Percentiles rank a stretch among this genome's conserved stretches.
Evolutionary conservation across 2,329 filamentous ascomycete genomes (phyloP).

Genomic region (Paecilomyces formosus): DNA sequence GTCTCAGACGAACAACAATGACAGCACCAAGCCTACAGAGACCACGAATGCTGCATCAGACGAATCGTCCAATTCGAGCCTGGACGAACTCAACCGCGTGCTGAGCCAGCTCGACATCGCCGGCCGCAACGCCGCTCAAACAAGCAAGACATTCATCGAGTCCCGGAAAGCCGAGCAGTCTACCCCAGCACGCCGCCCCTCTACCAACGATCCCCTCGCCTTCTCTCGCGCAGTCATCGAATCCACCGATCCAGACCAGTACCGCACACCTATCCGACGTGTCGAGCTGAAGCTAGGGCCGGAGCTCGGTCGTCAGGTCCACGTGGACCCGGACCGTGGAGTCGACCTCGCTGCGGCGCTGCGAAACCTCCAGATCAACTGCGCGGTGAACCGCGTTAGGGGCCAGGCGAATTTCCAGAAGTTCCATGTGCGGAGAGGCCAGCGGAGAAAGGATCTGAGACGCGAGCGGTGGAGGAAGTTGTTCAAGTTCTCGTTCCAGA

Average conservation of each 20-base stretch:
- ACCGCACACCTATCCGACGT: constrained; percentile 14
- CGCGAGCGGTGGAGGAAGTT: constrained; percentile 35
- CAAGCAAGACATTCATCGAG: constrained; percentile 1
- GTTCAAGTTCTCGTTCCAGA: constrained; percentile 37
- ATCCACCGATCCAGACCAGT: constrained; percentile 11
- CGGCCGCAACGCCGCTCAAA: constrained; percentile 4
- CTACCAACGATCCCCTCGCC: constrained; percentile 6
- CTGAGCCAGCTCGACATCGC: constrained; percentile 24
- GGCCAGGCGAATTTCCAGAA: constrained; percentile 24
- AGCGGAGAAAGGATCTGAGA: constrained; percentile 32
- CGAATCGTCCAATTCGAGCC: constrained; percentile 3
- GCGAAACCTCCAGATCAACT: constrained; percentile 17
- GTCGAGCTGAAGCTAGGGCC: constrained; percentile 29
- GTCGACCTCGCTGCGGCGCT: constrained; percentile 22
- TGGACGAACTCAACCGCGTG: constrained; percentile 23
- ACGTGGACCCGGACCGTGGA: constrained; percentile 26
- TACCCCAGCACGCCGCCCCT: not conserved
- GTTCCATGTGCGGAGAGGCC: constrained; percentile 36
- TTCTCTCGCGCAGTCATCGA: constrained; percentile 14
- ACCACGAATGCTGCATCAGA: constrained; percentile 1
- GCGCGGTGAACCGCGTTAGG: constrained; percentile 25
- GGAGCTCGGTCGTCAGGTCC: constrained; percentile 27
- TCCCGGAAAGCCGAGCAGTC: not conserved
- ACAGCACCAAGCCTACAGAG: not conserved
- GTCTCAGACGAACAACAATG: not conserved